Evolutionary conservation across 148 eudicot genomes (phyloP).

Genomic region (Silene conica): DNA sequence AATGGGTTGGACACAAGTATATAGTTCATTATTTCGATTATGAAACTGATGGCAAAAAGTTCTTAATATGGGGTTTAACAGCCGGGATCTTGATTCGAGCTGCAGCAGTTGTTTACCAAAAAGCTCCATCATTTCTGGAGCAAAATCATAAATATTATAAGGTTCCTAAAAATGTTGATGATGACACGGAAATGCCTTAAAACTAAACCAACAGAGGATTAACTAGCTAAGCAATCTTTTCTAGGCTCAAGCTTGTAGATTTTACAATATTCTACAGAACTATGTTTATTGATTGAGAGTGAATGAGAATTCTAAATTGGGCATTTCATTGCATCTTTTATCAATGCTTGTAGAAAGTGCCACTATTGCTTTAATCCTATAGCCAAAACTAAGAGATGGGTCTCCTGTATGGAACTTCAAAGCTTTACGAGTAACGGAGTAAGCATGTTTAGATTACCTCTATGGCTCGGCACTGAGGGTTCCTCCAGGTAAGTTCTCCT

Average conservation of each 20-base stretch:
- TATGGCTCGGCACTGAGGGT: not conserved
- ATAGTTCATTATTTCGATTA: constrained; percentile 74
- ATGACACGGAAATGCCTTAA: constrained; percentile 48
- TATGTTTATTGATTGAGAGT: not conserved
- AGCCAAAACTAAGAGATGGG: not conserved
- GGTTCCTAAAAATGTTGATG: constrained; percentile 39
- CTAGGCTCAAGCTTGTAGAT: not conserved
- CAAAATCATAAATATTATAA: constrained; percentile 54
- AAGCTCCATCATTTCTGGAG: constrained; percentile 62
- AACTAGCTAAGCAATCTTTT: not conserved
- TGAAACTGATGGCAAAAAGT: constrained; percentile 46
- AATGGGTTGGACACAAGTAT: constrained; percentile 80
- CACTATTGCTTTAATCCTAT: not conserved
- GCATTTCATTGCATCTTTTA: not conserved
- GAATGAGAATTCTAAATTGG: not conserved
- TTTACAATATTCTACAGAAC: not conserved
- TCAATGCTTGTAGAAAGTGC: constrained; percentile 2
- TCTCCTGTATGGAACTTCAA: not conserved
- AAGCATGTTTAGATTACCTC: not conserved
- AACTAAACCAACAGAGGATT: constrained; percentile 11
- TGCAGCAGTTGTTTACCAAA: constrained; percentile 80
- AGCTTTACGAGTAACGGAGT: not conserved
- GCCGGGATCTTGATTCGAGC: constrained; percentile 86
- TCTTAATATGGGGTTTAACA: constrained; percentile 83
- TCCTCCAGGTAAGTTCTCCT: constrained; percentile 11